Conservation (phyloP, 805 yeast species). For the Candida michaelii region DNA sequence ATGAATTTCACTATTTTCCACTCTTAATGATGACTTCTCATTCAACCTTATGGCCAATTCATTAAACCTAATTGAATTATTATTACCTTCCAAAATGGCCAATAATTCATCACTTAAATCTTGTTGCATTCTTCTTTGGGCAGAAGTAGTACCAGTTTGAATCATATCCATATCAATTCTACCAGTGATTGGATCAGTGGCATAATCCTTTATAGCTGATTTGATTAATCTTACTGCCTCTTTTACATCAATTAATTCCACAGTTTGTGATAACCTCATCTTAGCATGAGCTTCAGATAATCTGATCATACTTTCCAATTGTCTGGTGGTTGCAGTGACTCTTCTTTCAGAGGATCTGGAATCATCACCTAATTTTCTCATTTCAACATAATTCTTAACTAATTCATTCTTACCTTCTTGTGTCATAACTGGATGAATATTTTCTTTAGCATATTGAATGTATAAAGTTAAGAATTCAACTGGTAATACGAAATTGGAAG, state of each 20-base stretch:
- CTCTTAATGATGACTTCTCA: constrained; percentile 61
- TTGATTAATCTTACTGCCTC: constrained; percentile 93
- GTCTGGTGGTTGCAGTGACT: constrained; percentile 97
- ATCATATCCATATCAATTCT: constrained; percentile 96
- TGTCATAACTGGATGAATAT: constrained; percentile 75
- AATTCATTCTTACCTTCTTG: constrained; percentile 79
- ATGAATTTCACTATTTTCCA: constrained; percentile 69
- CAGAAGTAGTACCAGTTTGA: constrained; percentile 91
- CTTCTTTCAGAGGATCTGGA: constrained; percentile 81
- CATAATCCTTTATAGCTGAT: constrained; percentile 95
- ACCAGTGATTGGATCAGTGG: constrained; percentile 96
- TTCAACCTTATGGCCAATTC: constrained; percentile 62
- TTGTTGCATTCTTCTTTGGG: constrained; percentile 75
- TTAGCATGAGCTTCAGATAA: constrained; percentile 96
- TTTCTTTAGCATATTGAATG: constrained; percentile 91
- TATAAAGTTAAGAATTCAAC: constrained; percentile 85
- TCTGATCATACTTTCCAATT: constrained; percentile 93
- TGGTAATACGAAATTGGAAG: constrained; percentile 69
- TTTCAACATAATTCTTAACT: constrained; percentile 84
- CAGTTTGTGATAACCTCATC: constrained; percentile 76
- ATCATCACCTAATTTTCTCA: constrained; percentile 94
- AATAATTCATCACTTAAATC: constrained; percentile 67
- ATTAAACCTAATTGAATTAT: constrained; percentile 53
- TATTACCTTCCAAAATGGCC: constrained; percentile 49
- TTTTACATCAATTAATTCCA: constrained; percentile 76